Evolutionary conservation across 2,329 filamentous ascomycete genomes (phyloP), one percentile per base, ranked within the genome.

Genomic region (Pestalotiopsis sp.): DNA sequence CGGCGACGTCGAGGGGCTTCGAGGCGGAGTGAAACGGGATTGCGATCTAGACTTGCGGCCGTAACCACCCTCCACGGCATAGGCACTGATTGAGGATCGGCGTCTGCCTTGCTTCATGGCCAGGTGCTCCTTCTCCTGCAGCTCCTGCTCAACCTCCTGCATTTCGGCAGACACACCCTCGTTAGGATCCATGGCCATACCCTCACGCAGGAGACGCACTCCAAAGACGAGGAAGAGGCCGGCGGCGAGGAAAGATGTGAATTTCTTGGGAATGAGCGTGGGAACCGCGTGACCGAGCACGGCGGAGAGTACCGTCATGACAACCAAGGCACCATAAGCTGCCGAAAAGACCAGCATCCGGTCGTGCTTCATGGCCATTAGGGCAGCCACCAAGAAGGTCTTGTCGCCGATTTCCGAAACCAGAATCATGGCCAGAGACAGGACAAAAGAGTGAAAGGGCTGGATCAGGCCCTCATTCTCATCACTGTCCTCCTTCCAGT

Each of bases 321-420:
- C 88, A 69, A 97, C 89, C 60, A 99, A 86, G 11, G 96, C 97
- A 66, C 91, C 90, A 75, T 97, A 95, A n/a, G 96, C 96, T 7
- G 96, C 94, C 2, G 93, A 93, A 82, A 99, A 99, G 70, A 99
- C 96, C 13, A 98, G 88, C 72, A 97, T 84, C 65, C 96, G 92
- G 71, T 96, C 92, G 76, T 99, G 95, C 79, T 97, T 96, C 96
- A 99, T 99, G 13, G 96, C 96, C 96, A 99, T 99, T 20, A 99
- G 88, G 7, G 95, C 95, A 6, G 96, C 96, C 25, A 99, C 94
- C 58, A 99, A 87, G 84, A 99, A 99, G 0, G 96, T 99, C 84
- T 99, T 99, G 88, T 99, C 96, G 71, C 96, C 96, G 75, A 99
- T 90, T 80, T 99, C 96, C 61, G 95, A 98, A 75, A 98, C 92